These are phyloP conservation scores for Corchorus olitorius DNA, from an alignment of 345 rosid genomes.

Conservation along the genomic window DNA sequence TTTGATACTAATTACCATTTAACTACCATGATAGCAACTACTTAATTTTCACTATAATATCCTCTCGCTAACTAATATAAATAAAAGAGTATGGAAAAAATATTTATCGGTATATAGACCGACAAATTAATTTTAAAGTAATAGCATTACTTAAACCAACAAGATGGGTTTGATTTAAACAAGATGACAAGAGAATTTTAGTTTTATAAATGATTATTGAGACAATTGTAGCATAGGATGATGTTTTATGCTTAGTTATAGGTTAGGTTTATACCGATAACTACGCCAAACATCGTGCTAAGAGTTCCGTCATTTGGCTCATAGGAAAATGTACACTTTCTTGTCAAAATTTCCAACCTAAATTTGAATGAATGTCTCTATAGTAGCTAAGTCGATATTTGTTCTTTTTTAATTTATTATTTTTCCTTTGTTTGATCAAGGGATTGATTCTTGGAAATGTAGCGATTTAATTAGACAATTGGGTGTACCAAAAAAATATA, in stretches of 20 bases:
- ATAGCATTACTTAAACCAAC: not conserved
- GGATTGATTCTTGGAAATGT: conserved; percentile 31
- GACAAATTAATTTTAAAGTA: not conserved
- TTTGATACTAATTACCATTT: conserved; percentile 18
- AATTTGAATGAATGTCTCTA: conserved; percentile 1
- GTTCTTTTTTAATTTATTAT: not conserved
- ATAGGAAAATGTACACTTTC: conserved; percentile 20
- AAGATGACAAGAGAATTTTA: conserved; percentile 14
- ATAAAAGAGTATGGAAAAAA: not conserved
- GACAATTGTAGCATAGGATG: not conserved
- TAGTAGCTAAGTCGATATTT: conserved; percentile 5
- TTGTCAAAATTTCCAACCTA: conserved; percentile 20
- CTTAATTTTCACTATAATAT: conserved; percentile 18
- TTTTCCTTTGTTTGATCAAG: not conserved
- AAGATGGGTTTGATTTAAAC: not conserved
- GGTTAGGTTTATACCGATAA: conserved; percentile 17
- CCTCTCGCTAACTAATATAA: no score
- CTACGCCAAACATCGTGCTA: conserved; percentile 26
- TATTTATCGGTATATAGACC: conserved; percentile 7
- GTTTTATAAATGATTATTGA: conserved; percentile 14
- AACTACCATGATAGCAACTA: conserved; percentile 28
- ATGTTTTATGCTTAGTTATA: conserved; percentile 14
- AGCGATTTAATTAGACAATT: conserved; percentile 14
- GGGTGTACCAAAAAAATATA: not conserved
- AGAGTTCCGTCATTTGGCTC: conserved; percentile 32